phyloP scores from a whole-genome alignment of 179 eudicot genomes.

The Sideroxylon spinosum region DNA sequence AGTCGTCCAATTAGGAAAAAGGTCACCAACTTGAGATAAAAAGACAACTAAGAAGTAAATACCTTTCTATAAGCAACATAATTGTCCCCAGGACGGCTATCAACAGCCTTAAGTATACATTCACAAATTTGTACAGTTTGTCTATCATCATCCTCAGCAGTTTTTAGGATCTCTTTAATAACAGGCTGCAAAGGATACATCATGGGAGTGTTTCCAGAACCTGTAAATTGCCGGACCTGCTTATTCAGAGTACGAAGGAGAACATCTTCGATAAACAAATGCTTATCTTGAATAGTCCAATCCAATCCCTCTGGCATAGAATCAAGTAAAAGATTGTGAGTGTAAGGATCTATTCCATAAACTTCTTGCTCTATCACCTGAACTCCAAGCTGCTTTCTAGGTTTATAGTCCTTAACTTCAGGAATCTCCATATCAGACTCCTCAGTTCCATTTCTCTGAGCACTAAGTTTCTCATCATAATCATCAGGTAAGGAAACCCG shows the following conservation, averaged over 20 bases:
- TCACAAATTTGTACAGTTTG: conserved; percentile 51
- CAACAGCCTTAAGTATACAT: conserved; percentile 63
- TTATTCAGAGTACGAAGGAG: conserved; percentile 75
- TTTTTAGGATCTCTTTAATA: conserved; percentile 57
- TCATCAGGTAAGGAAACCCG: conserved; percentile 82
- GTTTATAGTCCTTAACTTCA: conserved; percentile 87
- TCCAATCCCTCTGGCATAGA: conserved; percentile 78
- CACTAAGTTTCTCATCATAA: conserved; percentile 68
- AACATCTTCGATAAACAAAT: conserved; percentile 80
- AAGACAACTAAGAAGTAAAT: not conserved
- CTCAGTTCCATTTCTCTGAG: conserved; percentile 83
- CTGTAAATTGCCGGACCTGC: conserved; percentile 76
- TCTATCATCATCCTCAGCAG: conserved; percentile 46
- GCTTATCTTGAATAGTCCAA: conserved; percentile 70
- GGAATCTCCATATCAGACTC: conserved; percentile 97
- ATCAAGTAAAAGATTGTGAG: conserved; percentile 93
- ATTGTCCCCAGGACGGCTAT: conserved; percentile 73
- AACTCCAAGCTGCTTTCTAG: conserved; percentile 81
- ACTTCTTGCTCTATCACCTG: conserved; percentile 98
- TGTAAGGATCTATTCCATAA: conserved; percentile 93
- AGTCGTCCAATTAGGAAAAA: conserved; percentile 10
- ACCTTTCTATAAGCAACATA: conserved; percentile 99
- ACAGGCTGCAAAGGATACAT: conserved; percentile 69
- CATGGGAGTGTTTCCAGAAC: conserved; percentile 88
- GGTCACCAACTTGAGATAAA: not conserved